Base-by-base conservation (phyloP, 805 yeast species). In the Lachancea fermentati region DNA sequence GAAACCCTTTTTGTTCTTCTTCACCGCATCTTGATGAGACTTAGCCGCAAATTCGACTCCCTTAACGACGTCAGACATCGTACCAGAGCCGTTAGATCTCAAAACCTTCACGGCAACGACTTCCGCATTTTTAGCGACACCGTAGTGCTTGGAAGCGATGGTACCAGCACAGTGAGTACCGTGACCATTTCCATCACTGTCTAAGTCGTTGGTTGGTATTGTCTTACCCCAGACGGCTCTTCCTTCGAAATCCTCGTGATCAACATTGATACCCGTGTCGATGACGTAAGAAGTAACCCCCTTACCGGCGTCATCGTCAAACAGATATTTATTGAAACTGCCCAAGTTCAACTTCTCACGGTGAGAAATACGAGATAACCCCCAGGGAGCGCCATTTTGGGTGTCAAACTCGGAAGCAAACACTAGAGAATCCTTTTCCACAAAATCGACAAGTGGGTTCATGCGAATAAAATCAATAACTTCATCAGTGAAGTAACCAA, bases 101-200 rank as follows among this genome's bases (percentile, higher is more conserved):
- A 86, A 72, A 7, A 86, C 95, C 62, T 86, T 85, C 45, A 86
- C 85, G 22, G 94, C 94, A 52, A 83, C 87, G 41, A 86, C 63
- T 15, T 79, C 71, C 7, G 89, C 93, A 38, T 76, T 70, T 65
- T 87, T 86, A 42, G 95, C 89, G 41, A 86, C 85, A 67, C 96
- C 96, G 49, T 81, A 85, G 38, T 76, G 68, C 45, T 71, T 70
- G 16, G 93, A 83, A 37, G 81, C 96, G 54, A 89, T 85, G 26
- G 94, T 87, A 66, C 96, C 97, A n/a, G 96, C 95, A 68, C 94
- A 86, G 58, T 88, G 97, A 34, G 96, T 86, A 57, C 97, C 97
- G 65, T 88, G 97, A 37, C 96, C 97, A 55, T 85, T 84, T 39
- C 87, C 93, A 61, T 89, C 96, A 32, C 71, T 55, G 50, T 81